Evolutionary conservation across 495 filamentous ascomycete species (phyloP), one percentile per base, ranked within the genome.

Genomic region (Podospora fimiseda): DNA sequence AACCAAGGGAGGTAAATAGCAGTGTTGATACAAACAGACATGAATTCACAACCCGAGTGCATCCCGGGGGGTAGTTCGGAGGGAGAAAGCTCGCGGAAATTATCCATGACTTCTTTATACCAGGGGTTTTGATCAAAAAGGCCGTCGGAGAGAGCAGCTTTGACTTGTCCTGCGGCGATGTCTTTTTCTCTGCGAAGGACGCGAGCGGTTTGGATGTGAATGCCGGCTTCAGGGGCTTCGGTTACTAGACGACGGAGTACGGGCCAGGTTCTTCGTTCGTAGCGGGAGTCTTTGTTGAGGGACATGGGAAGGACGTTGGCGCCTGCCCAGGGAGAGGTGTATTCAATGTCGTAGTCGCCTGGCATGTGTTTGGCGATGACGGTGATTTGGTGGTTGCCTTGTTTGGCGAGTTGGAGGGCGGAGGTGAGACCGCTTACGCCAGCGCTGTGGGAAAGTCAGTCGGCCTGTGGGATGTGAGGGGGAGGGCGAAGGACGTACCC

Each of bases 311-410:
- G 60, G 55, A 85, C 91, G 65, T 96, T 95, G 36, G 93, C 94
- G 44, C 94, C 93, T 19, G 93, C 93, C 87, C 89, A 96, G 0
- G 93, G 93, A 15, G 88, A 94, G 2, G 89, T 84, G 67, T 97
- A 98, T 80, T 97, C 90, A 48, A 93, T 86, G 62, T 96, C 91
- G 71, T 95, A 96, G 73, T 98, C 93, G 33, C 93, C 93, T 0
- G 93, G 93, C 94, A 98, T 95, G 61, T 97, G 91, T 67, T 96
- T 96, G 19, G 90, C 89, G 2, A 92, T 74, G 20, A 98, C 78
- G 2, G 90, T 95, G 54, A 98, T 74, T 19, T 38, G 59, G 46
- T 81, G 80, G 59, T 83, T 84, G 19, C 78, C 69, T 58, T 87
- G 80, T 56, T 81, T 82, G 39, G 91, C 87, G 21, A 97, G 80